These are phyloP conservation scores for Cucurbita argyrosperma DNA, from an alignment of 306 rosid genomes.

Conservation along the genomic window DNA sequence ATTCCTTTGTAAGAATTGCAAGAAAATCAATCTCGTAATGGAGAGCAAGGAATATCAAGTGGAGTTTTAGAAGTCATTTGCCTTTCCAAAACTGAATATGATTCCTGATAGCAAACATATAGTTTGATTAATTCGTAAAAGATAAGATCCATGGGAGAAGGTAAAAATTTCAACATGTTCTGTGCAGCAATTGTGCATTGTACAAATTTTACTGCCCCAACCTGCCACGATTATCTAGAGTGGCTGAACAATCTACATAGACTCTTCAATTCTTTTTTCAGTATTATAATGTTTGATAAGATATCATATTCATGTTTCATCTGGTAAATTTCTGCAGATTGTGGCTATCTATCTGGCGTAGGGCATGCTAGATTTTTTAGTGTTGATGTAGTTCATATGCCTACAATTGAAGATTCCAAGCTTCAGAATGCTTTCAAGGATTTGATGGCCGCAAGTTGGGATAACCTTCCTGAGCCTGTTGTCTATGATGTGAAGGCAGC, in stretches of 20 bases:
- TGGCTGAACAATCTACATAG: neutral
- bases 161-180: neutral
- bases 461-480: conserved; percentile 25
- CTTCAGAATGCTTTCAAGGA: conserved; percentile 73
- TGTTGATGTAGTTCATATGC: conserved; percentile 38
- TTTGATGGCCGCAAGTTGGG: conserved; percentile 53
- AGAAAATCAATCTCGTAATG: neutral
- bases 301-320: neutral
- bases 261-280: neutral
- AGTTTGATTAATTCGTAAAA: neutral
- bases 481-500: conserved; percentile 40
- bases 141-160: neutral
- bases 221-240: neutral
- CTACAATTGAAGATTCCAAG: conserved; percentile 44
- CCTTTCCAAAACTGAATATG: neutral
- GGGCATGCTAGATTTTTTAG: conserved; percentile 45
- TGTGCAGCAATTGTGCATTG: neutral
- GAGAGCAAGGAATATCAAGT: neutral
- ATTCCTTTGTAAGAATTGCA: neutral
- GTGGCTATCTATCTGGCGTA: conserved; percentile 37
- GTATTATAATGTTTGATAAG: neutral
- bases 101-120: neutral
- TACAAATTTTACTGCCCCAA: neutral
- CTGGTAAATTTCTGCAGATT: conserved; percentile 26
- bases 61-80: neutral